A percentile compares a stretch with the other conserved stretches of the same genome.
These are phyloP conservation scores for Melocanna baccifera DNA, from an alignment of 176 grass and related monocot genomes.

Conservation along the genomic window DNA sequence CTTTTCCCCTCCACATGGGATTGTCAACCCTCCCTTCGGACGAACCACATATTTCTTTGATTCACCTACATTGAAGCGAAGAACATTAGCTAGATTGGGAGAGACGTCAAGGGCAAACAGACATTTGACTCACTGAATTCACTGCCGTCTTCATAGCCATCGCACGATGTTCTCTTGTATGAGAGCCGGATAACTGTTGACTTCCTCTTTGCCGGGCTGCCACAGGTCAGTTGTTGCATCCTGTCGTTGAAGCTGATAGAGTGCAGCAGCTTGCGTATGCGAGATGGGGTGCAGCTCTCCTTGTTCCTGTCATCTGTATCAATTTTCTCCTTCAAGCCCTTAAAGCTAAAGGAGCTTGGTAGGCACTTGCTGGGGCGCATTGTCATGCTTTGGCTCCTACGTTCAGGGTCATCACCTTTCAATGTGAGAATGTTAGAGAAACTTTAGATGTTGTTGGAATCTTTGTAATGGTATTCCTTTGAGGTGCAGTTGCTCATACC, in stretches of 20 bases:
- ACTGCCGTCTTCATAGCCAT: slow-evolving; percentile 44
- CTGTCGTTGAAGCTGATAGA: slow-evolving; percentile 88
- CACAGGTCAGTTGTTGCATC: slow-evolving; percentile 46
- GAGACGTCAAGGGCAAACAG: background rate
- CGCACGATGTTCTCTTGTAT: slow-evolving; percentile 81
- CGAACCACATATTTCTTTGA: slow-evolving; percentile 75
- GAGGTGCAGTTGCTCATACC: slow-evolving; percentile 23
- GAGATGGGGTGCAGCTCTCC: slow-evolving; percentile 51
- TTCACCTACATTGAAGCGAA: slow-evolving; percentile 44
- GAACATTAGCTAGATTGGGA: slow-evolving; percentile 5
- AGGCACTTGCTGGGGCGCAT: slow-evolving; percentile 29
- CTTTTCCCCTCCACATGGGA: slow-evolving; percentile 57
- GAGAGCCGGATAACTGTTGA: slow-evolving; percentile 73
- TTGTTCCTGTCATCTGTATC: slow-evolving; percentile 59
- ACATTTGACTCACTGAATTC: slow-evolving; percentile 53
- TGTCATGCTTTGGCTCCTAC: slow-evolving; percentile 44
- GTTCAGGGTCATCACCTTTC: slow-evolving; percentile 50
- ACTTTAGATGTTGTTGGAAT: background rate
- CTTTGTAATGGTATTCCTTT: background rate
- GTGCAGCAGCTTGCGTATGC: slow-evolving; percentile 55
- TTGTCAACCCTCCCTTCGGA: slow-evolving; percentile 63
- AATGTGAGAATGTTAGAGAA: slow-evolving; percentile 31
- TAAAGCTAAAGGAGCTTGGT: slow-evolving; percentile 52
- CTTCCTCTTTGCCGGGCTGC: slow-evolving; percentile 65
- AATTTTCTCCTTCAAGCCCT: slow-evolving; percentile 54